Evolutionary conservation across 2,329 filamentous ascomycete genomes (phyloP).

Genomic region (Epichloe amarillans): DNA sequence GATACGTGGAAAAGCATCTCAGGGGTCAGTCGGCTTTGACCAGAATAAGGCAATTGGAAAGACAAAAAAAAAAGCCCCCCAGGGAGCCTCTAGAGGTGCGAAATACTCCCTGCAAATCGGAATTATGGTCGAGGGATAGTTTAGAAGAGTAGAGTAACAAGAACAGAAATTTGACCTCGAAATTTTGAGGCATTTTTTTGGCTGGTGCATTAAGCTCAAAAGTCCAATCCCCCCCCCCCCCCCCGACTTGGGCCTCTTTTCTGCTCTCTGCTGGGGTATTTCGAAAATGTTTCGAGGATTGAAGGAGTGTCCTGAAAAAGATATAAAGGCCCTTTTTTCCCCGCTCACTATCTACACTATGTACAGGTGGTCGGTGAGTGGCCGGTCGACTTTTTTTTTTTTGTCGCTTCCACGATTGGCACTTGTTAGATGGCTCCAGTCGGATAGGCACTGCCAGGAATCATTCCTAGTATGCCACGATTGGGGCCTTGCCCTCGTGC

Average conservation of each 20-base stretch:
- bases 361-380: not conserved
- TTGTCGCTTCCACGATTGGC: not conserved
- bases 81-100: not conserved
- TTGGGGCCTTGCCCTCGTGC: conserved; percentile 17
- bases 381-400: not conserved
- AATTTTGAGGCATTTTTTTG: not conserved
- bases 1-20: not conserved
- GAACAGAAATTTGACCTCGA: not conserved
- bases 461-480: conserved; percentile 28
- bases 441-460: conserved; percentile 42
- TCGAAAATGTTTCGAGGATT: not conserved
- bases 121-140: not conserved
- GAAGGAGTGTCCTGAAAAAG: not conserved
- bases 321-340: not conserved
- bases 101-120: not conserved
- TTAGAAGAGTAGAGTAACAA: not conserved
- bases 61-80: not conserved
- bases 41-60: not conserved
- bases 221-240: not conserved
- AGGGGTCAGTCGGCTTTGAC: not conserved
- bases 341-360: conserved; percentile 2
- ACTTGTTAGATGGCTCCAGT: conserved; percentile 8
- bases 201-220: conserved; percentile 1
- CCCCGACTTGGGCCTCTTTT: not conserved
- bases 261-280: not conserved